phyloP scores from a whole-genome alignment of 106 monocot genomes.

The Allium sativum region DNA sequence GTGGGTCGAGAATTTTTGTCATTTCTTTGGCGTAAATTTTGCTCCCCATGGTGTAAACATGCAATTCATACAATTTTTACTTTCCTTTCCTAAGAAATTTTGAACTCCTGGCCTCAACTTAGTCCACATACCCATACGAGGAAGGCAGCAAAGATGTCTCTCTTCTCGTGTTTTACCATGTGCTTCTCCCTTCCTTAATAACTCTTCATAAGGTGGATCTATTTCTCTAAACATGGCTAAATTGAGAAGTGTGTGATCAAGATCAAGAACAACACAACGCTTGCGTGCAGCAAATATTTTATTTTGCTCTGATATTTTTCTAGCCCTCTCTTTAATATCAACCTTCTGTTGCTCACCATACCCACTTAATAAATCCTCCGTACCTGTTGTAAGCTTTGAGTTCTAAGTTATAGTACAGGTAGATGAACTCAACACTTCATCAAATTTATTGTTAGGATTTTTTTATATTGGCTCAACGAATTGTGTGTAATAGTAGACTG shows the following conservation, averaged over 20 bases:
- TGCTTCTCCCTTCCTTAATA: conserved; percentile 80
- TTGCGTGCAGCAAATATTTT: conserved; percentile 76
- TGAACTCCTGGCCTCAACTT: conserved; percentile 91
- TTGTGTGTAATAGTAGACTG: conserved; percentile 15
- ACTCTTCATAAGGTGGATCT: conserved; percentile 71
- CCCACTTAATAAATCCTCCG: conserved; percentile 81
- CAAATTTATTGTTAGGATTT: conserved; percentile 17
- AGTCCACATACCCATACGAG: conserved; percentile 98
- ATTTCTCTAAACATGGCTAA: conserved; percentile 97
- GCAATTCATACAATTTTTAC: conserved; percentile 67
- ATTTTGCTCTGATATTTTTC: conserved; percentile 87
- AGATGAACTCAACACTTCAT: conserved; percentile 11
- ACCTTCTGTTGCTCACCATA: conserved; percentile 84
- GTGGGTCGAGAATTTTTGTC: conserved; percentile 76
- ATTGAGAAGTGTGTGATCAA: conserved; percentile 98
- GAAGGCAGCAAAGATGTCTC: conserved; percentile 68
- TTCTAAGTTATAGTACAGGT: conserved; percentile 14
- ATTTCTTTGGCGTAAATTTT: conserved; percentile 95
- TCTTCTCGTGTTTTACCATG: conserved; percentile 53
- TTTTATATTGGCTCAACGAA: conserved; percentile 15
- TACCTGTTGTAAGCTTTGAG: conserved; percentile 52
- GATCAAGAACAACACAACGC: conserved; percentile 85
- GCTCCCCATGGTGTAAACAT: conserved; percentile 97
- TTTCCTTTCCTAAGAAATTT: conserved; percentile 89
- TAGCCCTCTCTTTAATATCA: conserved; percentile 86